Percentiles rank a stretch among this genome's conserved stretches.
These are phyloP conservation scores for Suzukiozyma palmioleophila DNA, from an alignment of 1,139 yeast genomes.

Conservation along the genomic window DNA sequence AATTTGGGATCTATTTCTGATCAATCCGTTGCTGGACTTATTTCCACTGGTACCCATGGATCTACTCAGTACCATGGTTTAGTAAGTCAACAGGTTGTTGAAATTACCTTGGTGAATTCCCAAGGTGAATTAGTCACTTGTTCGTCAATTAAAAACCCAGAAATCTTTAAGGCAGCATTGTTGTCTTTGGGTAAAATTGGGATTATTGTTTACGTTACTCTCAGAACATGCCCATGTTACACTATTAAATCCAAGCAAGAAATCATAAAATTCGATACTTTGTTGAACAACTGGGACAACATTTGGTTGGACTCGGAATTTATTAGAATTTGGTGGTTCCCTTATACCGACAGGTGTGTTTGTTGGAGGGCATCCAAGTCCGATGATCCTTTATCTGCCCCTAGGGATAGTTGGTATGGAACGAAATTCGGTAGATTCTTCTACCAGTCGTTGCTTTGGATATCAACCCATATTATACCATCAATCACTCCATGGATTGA, in stretches of 20 bases:
- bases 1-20: constrained; percentile 92
- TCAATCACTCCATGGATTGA: constrained; percentile 80
- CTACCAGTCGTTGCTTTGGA: constrained; percentile 75
- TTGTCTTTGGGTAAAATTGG: constrained; percentile 91
- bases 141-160: constrained; percentile 63
- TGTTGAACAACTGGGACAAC: constrained; percentile 62
- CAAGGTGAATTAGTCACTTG: constrained; percentile 68
- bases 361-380: constrained; percentile 86
- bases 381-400: constrained; percentile 57
- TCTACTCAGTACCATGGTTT: constrained; percentile 90
- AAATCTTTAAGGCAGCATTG: constrained; percentile 78
- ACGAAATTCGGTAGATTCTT: constrained; percentile 70
- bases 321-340: constrained; percentile 97
- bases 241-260: constrained; percentile 80
- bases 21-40: constrained; percentile 90
- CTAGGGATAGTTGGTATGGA: constrained; percentile 82
- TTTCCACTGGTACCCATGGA: constrained; percentile 96
- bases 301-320: constrained; percentile 91
- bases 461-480: constrained; percentile 71
- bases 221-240: constrained; percentile 80
- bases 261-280: constrained; percentile 69
- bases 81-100: constrained; percentile 82
- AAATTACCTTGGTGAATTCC: constrained; percentile 67
- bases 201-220: constrained; percentile 79
- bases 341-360: constrained; percentile 80